Percentiles rank a stretch among this genome's conserved stretches.
Evolutionary conservation across 345 rosid genomes (phyloP).

Genomic region (Citropsis articulata): DNA sequence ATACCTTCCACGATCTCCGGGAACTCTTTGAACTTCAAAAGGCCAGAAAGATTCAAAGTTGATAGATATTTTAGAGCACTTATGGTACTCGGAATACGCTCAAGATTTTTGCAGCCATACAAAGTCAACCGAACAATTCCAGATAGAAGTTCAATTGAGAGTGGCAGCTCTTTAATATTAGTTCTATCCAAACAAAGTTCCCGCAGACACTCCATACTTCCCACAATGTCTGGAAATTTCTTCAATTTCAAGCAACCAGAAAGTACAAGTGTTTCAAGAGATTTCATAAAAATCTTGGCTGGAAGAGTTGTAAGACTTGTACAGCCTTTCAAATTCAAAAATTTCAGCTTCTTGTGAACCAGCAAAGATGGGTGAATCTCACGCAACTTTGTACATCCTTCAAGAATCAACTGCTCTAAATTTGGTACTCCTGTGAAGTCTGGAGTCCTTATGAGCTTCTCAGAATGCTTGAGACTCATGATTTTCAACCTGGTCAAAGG

Average conservation of each 20-base stretch:
- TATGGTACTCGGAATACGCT: neutral
- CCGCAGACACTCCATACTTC: neutral
- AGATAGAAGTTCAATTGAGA: too few relatives aligned
- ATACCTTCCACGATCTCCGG: too few relatives aligned
- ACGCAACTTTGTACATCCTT: constrained; percentile 4
- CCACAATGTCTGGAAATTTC: neutral
- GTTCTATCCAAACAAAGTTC: neutral
- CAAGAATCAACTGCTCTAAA: constrained; percentile 13
- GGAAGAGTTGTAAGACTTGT: constrained; percentile 27
- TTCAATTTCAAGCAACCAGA: neutral
- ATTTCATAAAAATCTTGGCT: neutral
- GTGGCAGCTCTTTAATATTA: neutral
- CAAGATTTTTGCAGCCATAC: neutral
- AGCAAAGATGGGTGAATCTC: constrained; percentile 29
- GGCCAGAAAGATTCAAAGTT: neutral
- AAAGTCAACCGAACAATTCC: neutral
- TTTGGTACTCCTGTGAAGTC: constrained; percentile 21
- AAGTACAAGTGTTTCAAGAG: neutral
- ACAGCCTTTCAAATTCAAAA: constrained; percentile 28
- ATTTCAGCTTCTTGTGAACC: too few relatives aligned
- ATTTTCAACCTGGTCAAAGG: constrained; percentile 11
- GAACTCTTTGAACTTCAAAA: too few relatives aligned
- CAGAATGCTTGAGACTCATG: neutral
- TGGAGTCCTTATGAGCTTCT: constrained; percentile 12
- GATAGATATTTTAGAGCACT: neutral